Conservation (phyloP, 495 filamentous ascomycete species). For the Talaromyces thailandensis region DNA sequence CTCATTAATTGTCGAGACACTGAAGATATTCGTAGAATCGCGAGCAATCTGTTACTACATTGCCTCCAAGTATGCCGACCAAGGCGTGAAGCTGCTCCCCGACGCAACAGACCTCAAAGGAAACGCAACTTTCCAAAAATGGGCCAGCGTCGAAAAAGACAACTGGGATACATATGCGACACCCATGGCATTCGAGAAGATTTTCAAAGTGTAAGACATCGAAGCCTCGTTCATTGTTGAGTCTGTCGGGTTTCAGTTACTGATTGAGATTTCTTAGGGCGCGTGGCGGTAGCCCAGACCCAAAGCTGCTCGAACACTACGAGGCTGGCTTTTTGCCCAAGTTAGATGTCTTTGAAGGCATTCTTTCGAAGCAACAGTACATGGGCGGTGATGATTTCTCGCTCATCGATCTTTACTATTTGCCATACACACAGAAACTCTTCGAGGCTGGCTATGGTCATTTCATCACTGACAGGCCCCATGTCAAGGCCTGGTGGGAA, state of each 20-base stretch:
- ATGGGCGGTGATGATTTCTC: not conserved
- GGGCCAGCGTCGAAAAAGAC: not conserved
- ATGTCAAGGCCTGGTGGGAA: slow-evolving; percentile 1
- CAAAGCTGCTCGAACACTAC: not conserved
- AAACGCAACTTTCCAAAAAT: not conserved
- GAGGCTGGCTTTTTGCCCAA: not conserved
- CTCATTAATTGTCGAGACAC: not conserved
- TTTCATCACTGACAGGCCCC: not conserved
- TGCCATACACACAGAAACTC: not conserved
- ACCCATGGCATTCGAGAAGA: not conserved
- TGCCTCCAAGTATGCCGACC: not conserved
- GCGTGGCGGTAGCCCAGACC: not conserved
- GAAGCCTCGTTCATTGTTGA: not conserved
- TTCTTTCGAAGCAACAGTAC: not conserved
- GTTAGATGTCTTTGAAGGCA: not conserved
- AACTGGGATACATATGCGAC: not conserved
- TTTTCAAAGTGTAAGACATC: not conserved
- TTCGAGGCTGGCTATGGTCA: not conserved
- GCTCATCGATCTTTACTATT: not conserved
- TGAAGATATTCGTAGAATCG: not conserved
- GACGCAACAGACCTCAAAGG: not conserved
- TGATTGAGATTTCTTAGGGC: not conserved
- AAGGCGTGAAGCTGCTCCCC: not conserved
- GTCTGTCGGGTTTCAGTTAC: not conserved
- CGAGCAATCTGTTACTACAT: not conserved